A percentile compares a stretch with the other conserved stretches of the same genome.
These are phyloP conservation scores for Sanghuangporus baumii DNA, from an alignment of 1,284 basidiomycete species.

Conservation along the genomic window DNA sequence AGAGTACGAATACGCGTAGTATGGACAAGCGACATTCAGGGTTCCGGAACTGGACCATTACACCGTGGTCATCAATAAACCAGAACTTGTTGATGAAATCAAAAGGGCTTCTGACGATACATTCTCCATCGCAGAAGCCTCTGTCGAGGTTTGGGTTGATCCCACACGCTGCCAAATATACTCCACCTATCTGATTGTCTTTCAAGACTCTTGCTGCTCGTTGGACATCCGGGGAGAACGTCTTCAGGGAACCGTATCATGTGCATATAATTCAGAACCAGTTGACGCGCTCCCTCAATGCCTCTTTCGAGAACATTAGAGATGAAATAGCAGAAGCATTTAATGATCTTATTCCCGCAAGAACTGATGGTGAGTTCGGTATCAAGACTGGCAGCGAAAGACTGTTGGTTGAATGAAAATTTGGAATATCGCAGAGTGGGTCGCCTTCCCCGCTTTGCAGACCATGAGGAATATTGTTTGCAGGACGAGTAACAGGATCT, in stretches of 20 bases:
- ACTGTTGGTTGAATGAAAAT: background rate
- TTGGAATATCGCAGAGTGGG: conserved; percentile 30
- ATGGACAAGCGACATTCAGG: conserved; percentile 23
- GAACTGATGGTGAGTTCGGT: conserved; percentile 15
- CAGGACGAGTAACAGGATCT: conserved; percentile 34
- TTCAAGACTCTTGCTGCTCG: conserved; percentile 9
- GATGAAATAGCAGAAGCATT: conserved; percentile 25
- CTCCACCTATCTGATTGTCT: background rate
- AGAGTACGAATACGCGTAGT: conserved; percentile 13
- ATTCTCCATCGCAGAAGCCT: conserved; percentile 23
- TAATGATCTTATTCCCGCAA: conserved; percentile 21
- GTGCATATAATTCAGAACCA: conserved; percentile 22
- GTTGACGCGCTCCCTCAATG: conserved; percentile 23
- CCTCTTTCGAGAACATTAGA: conserved; percentile 21
- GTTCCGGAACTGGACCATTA: conserved; percentile 24
- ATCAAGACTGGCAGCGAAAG: background rate
- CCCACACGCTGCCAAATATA: too few species aligned
- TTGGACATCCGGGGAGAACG: conserved; percentile 18
- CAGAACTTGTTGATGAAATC: conserved; percentile 28
- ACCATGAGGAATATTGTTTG: conserved; percentile 35
- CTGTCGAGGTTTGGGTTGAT: conserved; percentile 22
- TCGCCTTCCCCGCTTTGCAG: conserved; percentile 26
- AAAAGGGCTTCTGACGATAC: conserved; percentile 29
- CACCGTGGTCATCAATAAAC: conserved; percentile 25
- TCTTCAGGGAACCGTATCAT: conserved; percentile 21